Evolutionary conservation across 208 protist genomes (phyloP).

Genomic region (Angomonas ambiguus): DNA sequence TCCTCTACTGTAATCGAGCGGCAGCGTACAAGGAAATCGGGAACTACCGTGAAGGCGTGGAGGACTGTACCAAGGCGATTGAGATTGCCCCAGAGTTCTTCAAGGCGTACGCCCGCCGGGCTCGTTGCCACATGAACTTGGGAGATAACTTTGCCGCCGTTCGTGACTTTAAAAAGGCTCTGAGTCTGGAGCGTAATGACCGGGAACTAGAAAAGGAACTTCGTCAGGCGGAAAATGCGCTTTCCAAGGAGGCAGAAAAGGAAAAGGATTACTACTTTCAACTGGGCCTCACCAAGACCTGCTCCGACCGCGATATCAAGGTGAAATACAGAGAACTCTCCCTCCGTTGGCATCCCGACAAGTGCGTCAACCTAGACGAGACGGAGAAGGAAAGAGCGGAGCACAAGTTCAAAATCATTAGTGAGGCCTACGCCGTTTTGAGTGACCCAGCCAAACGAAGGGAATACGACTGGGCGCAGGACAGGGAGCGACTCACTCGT

Average conservation of each 20-base stretch:
- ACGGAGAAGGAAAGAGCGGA: constrained; percentile 70
- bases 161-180: constrained; percentile 80
- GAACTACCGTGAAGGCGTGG: constrained; percentile 79
- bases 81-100: constrained; percentile 77
- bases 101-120: constrained; percentile 88
- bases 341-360: constrained; percentile 89
- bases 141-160: constrained; percentile 78
- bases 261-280: constrained; percentile 90
- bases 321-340: constrained; percentile 86
- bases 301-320: constrained; percentile 80
- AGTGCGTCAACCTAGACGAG: constrained; percentile 67
- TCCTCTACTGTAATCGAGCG: constrained; percentile 90
- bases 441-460: constrained; percentile 66
- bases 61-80: constrained; percentile 87
- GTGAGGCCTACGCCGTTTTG: constrained; percentile 77
- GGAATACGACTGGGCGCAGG: constrained; percentile 81
- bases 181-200: constrained; percentile 65
- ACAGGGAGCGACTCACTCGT: constrained; percentile 42
- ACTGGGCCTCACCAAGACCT: constrained; percentile 60
- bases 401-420: constrained; percentile 90
- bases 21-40: constrained; percentile 86
- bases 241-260: constrained; percentile 71
- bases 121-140: constrained; percentile 77
- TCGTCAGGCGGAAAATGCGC: constrained; percentile 50
- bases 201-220: constrained; percentile 70